Evolutionary conservation across 306 rosid genomes (phyloP), one percentile per base, ranked within the genome.

Genomic region (Erythrophleum fordii): DNA sequence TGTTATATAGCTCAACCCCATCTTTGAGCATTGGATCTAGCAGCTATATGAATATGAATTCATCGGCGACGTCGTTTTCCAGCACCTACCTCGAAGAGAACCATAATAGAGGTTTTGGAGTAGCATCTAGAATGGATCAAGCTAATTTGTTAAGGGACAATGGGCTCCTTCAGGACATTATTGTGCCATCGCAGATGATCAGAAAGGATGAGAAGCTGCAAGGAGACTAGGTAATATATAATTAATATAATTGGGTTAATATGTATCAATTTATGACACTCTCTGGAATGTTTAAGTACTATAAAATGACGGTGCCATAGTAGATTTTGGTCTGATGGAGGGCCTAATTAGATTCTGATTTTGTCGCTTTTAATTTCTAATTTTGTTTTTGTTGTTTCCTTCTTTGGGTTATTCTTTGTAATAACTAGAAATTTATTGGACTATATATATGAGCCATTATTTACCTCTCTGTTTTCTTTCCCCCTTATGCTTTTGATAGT

Each of bases 101-200:
- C 6, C 4, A 4, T 3, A 42, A 48, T 39, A 53, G 65, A 58
- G 65, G 20, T 28, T 26, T 28, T 60, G 67, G 67, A 60, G 67
- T 25, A 58, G 65, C 18, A 6, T 25, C 3, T 12, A 58, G 3
- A 26, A 59, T 59, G n/a, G n/a, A 26, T 12, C 37, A 26, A 5
- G 10, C 37, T 80, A 68, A 77, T 77, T 64, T 90, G 77, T 72
- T 83, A 11, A 85, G 85, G 73, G 93, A 91, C 86, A 82, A 89
- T 70, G 97, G 99, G 9, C 98, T 95, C 81, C 94, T 95, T 51
- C 89, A 95, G 75, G 99, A 95, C 70, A 65, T 65, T 76, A 76
- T 94, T 14, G 90, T 83, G 59, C 95, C 97, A 20, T 61, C 83
- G 11, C 92, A 87, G 89, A 90, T 87, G 82, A 84, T 72, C 75